A percentile compares a stretch with the other conserved stretches of the same genome.
Conservation (phyloP, 345 rosid species). For the Diplotaxis tenuifolia region DNA sequence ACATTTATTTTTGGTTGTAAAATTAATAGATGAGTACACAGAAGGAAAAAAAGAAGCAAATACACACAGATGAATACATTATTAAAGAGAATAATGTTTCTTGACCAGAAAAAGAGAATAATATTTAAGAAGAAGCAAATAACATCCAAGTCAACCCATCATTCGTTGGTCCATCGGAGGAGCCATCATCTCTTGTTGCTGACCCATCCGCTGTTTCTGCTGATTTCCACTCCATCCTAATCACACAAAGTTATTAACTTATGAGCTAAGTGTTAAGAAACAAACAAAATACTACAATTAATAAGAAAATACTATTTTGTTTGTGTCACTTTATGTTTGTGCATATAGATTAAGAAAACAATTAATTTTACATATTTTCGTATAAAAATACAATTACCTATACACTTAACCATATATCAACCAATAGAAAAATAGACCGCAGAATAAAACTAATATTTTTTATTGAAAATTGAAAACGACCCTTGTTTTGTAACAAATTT, state of each 20-base stretch:
- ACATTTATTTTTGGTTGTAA: neutral
- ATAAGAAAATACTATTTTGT: too few relatives aligned
- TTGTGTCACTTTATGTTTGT: too few relatives aligned
- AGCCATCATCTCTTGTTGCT: conserved; percentile 38
- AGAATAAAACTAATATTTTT: too few relatives aligned
- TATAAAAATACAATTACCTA: too few relatives aligned
- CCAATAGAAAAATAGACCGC: too few relatives aligned
- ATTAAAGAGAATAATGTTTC: too few relatives aligned
- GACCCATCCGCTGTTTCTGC: conserved; percentile 21
- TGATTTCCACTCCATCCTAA: conserved; percentile 37
- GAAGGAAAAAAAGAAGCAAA: neutral
- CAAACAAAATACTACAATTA: neutral
- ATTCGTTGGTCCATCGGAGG: conserved; percentile 38
- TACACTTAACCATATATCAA: too few relatives aligned
- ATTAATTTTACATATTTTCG: too few relatives aligned
- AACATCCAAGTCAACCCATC: conserved; percentile 35
- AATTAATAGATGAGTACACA: neutral
- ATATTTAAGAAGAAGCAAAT: too few relatives aligned
- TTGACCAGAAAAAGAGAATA: neutral
- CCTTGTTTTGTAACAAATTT: too few relatives aligned
- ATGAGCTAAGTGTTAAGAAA: neutral
- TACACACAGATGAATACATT: neutral
- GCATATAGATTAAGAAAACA: too few relatives aligned
- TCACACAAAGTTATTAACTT: neutral
- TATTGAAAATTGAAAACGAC: too few relatives aligned